Evolutionary conservation across 495 filamentous ascomycete genomes (phyloP), one percentile per base, ranked within the genome.

Genomic region (Cryomyces minteri): DNA sequence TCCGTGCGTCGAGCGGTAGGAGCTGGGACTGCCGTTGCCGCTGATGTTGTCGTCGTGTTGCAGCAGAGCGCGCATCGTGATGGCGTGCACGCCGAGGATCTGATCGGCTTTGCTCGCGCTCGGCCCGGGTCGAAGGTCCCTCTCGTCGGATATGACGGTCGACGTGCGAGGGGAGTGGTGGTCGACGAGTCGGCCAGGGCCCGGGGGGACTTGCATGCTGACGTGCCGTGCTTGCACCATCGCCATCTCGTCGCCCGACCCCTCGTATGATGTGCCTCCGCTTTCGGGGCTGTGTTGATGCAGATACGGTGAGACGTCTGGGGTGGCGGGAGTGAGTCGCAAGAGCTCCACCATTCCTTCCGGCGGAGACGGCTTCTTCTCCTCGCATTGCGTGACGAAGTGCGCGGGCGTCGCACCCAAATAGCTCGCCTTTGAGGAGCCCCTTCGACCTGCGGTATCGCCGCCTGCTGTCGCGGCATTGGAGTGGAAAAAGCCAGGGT

Each of bases 51-150:
- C 31, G 31, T 54, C 54, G 38, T 57, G 48, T 39, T 47, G 39
- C 43, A 57, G 51, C 36, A 57, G 34, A 1, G 54, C 52, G 32
- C 48, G 43, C 33, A 57, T 44, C 4, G 54, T 57, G 39, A 57
- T 57, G 5, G 48, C 49, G 32, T 57, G 53, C 10, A 48, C 54
- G 8, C 47, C 45, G 7, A 52, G 43, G 6, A 53, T 50, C 18
- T 47, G 52, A 25, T 57, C 52, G 12, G 44, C 43, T 39, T 51
- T 49, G 39, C 47, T 42, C 34, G 9, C 34, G 34, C 12, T 38
- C 34, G 34, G 9, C 34, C 34, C 12, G 12, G 34, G 34, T 14
- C 12, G 9, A 38, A 9, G 34, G 9, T 38, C 1, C 34, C 34
- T 38, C 25, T 41, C 40, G 4, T 41, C 28, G 40, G 28, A n/a